Evolutionary conservation across 352 stramenopile genomes (phyloP).

Genomic region (Pythium phragmiticola): DNA sequence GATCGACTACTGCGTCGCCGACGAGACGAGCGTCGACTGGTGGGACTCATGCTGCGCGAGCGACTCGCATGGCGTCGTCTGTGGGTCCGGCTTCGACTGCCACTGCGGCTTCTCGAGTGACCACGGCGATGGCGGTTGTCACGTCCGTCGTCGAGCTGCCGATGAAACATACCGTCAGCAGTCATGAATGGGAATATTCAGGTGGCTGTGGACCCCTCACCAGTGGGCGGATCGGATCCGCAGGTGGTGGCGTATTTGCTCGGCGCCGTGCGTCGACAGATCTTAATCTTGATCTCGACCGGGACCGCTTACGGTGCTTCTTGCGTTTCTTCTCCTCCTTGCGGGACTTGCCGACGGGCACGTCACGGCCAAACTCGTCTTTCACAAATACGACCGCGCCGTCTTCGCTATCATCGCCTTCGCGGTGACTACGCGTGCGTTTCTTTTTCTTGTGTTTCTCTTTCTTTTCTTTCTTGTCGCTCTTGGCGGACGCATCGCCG

Average conservation of each 20-base stretch:
- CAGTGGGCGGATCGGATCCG: constrained; percentile 24
- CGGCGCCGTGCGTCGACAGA: not conserved
- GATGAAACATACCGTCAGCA: not conserved
- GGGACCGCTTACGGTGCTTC: constrained; percentile 22
- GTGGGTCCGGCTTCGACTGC: constrained; percentile 10
- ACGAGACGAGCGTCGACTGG: constrained; percentile 15
- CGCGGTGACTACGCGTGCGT: not conserved
- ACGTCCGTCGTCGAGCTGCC: constrained; percentile 17
- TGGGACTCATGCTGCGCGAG: constrained; percentile 27
- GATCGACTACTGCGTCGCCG: constrained; percentile 24
- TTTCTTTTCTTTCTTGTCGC: constrained; percentile 33
- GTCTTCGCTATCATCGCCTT: not conserved
- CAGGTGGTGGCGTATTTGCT: constrained; percentile 17
- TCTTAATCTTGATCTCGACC: constrained; percentile 15
- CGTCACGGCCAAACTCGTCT: constrained; percentile 81
- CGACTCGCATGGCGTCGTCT: constrained; percentile 20
- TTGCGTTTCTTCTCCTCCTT: constrained; percentile 32
- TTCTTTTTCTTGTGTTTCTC: constrained; percentile 30
- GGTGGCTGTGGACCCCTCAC: not conserved
- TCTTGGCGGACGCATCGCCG: not conserved
- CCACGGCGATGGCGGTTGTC: constrained; percentile 1
- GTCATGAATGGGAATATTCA: too few species aligned
- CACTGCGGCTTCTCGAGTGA: constrained; percentile 19
- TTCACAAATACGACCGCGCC: constrained; percentile 32
- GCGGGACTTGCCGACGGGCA: constrained; percentile 34